A percentile compares a stretch with the other conserved stretches of the same genome.
phyloP scores from a whole-genome alignment of 116 monocot species.

The Phalaenopsis hybrid region DNA sequence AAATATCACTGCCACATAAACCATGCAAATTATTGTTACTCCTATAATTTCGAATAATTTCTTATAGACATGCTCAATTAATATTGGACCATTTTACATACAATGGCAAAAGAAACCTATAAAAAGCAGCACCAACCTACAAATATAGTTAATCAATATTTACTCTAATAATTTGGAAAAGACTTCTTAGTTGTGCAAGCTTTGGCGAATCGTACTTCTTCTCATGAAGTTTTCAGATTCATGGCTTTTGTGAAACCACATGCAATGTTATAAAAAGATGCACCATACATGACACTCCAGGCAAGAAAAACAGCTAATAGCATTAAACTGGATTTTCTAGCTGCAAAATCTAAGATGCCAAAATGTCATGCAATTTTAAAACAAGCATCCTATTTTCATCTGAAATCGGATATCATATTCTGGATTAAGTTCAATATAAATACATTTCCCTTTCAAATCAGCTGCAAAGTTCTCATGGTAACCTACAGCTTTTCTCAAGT shows the following conservation, averaged over 20 bases:
- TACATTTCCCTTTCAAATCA: neutral
- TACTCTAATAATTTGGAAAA: neutral
- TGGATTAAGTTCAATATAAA: neutral
- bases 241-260: neutral
- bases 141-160: neutral
- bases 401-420: neutral
- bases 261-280: neutral
- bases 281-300: neutral
- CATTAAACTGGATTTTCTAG: neutral
- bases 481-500: neutral
- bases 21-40: too few relatives aligned
- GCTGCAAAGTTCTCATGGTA: neutral
- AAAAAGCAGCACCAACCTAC: too few relatives aligned
- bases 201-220: neutral
- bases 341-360: neutral
- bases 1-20: too few relatives aligned
- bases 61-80: too few relatives aligned
- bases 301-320: neutral
- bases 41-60: too few relatives aligned
- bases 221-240: neutral
- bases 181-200: neutral
- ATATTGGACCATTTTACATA: too few relatives aligned
- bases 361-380: neutral
- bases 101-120: too few relatives aligned
- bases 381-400: neutral